Base-by-base conservation (phyloP, 1,284 basidiomycete genomes). In the Schizopora paradoxa region DNA sequence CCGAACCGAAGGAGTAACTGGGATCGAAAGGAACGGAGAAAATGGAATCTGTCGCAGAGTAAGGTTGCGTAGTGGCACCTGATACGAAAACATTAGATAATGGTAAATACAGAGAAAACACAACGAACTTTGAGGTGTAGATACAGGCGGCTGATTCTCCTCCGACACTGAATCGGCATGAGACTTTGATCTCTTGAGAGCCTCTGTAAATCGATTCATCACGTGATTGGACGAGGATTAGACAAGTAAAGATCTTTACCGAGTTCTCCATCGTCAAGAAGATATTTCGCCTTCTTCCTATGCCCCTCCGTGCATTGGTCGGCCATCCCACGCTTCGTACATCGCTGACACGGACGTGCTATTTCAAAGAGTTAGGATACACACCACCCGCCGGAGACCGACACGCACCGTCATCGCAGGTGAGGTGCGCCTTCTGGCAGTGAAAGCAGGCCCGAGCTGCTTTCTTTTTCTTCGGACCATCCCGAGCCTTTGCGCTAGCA, bases 261-360 rank as follows among this genome's bases (percentile, higher is more conserved):
- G 47, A 92, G 79, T 63, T 96, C 92, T 36, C 90, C 87, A 39
- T 93, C 91, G 62, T 95, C 91, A 52, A 93, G 71, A 13, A 96
- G 77, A 65, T 98, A 99, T 63, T 99, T 99, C 19, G 95, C 95
- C 68, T 97, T 97, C 70, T 99, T 99, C 55, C 95, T 79, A 54
- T 91, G 86, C 0, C 95, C 95, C 61, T 99, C 95, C 29, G 86
- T 85, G 61, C 95, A 99, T 50, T 82, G 86, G 48, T 82, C 79
- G 5, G 83, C 86, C 57, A 95, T 84, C 13, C 92, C 92, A 54
- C 95, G 93, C 67, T 95, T 97, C 43, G 92, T 76, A 62, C 95
- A 99, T 38, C 95, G 81, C 56, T 89, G 86, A 68, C 95, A 99
- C 21, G 95, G 95, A 46, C 95, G 86, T 48, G 89, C 92, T 96